Evolutionary conservation across 768 basidiomycete genomes (phyloP).

Genomic region (Podaxis mareebaensis): DNA sequence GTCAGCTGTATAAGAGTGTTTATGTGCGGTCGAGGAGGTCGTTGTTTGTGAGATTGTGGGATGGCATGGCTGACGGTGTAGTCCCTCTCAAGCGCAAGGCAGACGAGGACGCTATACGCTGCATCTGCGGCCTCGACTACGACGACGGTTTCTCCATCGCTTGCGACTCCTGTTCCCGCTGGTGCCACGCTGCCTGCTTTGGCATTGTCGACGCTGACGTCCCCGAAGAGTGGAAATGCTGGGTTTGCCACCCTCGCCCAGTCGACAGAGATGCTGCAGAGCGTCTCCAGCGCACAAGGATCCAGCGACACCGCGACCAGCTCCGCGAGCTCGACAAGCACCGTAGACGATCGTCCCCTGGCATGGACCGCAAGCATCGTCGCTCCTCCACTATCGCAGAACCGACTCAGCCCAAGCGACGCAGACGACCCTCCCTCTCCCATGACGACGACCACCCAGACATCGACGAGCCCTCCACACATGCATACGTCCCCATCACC

Average conservation of each 20-base stretch:
- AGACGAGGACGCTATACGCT: slow-evolving; percentile 50
- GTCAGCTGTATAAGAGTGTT: too few species aligned
- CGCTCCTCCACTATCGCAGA: slow-evolving; percentile 24
- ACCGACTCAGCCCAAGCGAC: slow-evolving; percentile 16
- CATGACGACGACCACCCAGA: slow-evolving; percentile 48
- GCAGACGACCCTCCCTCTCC: slow-evolving; percentile 17
- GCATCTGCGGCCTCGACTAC: slow-evolving; percentile 71
- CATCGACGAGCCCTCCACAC: slow-evolving; percentile 48
- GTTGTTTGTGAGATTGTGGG: too few species aligned
- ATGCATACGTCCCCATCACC: slow-evolving; percentile 45
- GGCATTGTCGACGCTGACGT: slow-evolving; percentile 56
- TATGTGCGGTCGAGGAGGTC: too few species aligned
- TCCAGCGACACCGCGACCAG: slow-evolving; percentile 15
- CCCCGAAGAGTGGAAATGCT: slow-evolving; percentile 79
- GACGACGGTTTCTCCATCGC: slow-evolving; percentile 88
- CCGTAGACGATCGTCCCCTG: not conserved
- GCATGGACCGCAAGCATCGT: slow-evolving; percentile 24
- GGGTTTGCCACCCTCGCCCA: slow-evolving; percentile 43
- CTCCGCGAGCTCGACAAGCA: not conserved
- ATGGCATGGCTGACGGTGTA: too few species aligned
- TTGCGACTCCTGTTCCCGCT: slow-evolving; percentile 79
- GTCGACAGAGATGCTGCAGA: slow-evolving; percentile 46
- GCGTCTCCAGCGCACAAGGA: slow-evolving; percentile 43
- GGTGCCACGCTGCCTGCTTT: slow-evolving; percentile 86
- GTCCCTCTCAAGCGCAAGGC: slow-evolving; percentile 11